Evolutionary conservation across 345 rosid species (phyloP).

Genomic region (Cardiospermum halicacabum): DNA sequence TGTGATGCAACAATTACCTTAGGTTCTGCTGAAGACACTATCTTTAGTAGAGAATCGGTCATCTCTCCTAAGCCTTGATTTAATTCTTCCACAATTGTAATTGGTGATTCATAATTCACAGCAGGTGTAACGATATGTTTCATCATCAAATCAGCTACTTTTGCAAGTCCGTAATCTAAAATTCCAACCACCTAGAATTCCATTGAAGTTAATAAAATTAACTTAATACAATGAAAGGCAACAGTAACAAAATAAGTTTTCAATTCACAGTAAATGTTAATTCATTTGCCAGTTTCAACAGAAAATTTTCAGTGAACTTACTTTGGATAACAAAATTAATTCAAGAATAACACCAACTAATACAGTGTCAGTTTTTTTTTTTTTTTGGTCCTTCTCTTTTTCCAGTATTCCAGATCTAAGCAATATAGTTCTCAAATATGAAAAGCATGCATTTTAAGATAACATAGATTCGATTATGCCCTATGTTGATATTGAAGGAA

Average conservation of each 20-base stretch:
- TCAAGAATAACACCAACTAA: background rate
- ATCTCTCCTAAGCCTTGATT: slow-evolving; percentile 38
- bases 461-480: background rate
- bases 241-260: background rate
- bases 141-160: slow-evolving; percentile 82
- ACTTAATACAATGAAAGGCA: background rate
- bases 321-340: background rate
- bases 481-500: background rate
- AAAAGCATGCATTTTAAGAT: background rate
- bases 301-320: background rate
- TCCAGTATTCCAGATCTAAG: too few relatives aligned
- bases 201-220: slow-evolving; percentile 16
- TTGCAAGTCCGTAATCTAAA: slow-evolving; percentile 83
- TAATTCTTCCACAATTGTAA: slow-evolving; percentile 47
- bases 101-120: slow-evolving; percentile 50
- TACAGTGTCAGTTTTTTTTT: background rate
- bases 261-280: background rate
- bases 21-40: slow-evolving; percentile 35
- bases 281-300: background rate
- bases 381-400: background rate
- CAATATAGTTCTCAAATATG: background rate
- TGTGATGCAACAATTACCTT: slow-evolving; percentile 38
- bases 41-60: slow-evolving; percentile 48
- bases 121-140: slow-evolving; percentile 75
- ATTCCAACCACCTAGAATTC: slow-evolving; percentile 65